These are phyloP conservation scores for Laetiporus sulphureus DNA, from an alignment of 1,284 basidiomycete species.

Conservation along the genomic window DNA sequence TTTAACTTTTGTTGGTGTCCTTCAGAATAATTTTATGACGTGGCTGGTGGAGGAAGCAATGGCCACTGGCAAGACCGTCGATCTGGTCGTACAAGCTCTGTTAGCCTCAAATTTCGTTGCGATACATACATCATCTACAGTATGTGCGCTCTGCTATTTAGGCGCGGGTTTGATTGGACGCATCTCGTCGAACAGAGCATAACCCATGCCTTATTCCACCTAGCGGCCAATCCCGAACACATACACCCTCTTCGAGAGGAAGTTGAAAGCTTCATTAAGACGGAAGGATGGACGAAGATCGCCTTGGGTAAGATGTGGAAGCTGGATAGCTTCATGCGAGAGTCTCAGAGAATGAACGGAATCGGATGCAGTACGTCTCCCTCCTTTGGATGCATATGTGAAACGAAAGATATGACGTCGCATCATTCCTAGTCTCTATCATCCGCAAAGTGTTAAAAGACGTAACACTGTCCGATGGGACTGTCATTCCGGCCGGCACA, in stretches of 20 bases:
- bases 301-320: conserved; percentile 37
- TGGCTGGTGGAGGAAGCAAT: conserved; percentile 14
- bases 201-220: conserved; percentile 31
- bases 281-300: conserved; percentile 38
- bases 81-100: conserved; percentile 10
- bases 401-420: not conserved
- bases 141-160: conserved; percentile 7
- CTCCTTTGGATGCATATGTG: too few relatives aligned
- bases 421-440: conserved; percentile 4
- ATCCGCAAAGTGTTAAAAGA: conserved; percentile 24
- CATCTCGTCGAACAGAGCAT: conserved; percentile 23
- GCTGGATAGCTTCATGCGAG: conserved; percentile 48
- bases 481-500: conserved; percentile 34
- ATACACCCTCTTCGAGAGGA: conserved; percentile 38
- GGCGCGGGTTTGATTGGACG: not conserved
- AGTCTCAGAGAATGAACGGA: conserved; percentile 33
- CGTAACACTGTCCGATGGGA: conserved; percentile 35
- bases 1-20: not conserved
- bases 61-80: conserved; percentile 1
- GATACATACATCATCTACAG: conserved; percentile 23
- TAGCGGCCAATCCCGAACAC: conserved; percentile 34
- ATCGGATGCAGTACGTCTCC: too few relatives aligned
- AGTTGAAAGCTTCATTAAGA: conserved; percentile 27
- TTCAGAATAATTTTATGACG: conserved; percentile 11
- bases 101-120: conserved; percentile 24